phyloP scores from a whole-genome alignment of 2,329 filamentous ascomycete species.

The Colletotrichum tofieldiae region DNA sequence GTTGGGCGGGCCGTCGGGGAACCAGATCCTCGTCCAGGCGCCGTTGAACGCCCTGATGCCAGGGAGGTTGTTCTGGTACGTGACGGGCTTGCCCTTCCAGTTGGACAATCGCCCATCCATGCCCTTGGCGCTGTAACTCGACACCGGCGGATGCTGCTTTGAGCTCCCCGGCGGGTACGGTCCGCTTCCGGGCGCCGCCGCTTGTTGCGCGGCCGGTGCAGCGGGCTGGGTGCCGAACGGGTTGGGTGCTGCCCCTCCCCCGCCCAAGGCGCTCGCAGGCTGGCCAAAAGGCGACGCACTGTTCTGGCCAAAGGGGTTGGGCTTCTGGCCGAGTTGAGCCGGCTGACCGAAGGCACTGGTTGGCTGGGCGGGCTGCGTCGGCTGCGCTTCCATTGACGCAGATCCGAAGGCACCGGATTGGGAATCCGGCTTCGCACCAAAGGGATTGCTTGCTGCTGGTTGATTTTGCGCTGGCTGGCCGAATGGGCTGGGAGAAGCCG shows the following conservation, averaged over 20 bases:
- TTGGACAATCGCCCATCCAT: slow-evolving; percentile 63
- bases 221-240: slow-evolving; percentile 46
- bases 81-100: slow-evolving; percentile 77
- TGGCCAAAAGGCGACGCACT: slow-evolving; percentile 50
- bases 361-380: slow-evolving; percentile 44
- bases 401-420: slow-evolving; percentile 21
- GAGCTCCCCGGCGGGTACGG: slow-evolving; percentile 63
- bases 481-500: slow-evolving; percentile 36
- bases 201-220: slow-evolving; percentile 41
- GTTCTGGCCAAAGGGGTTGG: slow-evolving; percentile 53
- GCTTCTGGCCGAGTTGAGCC: slow-evolving; percentile 35
- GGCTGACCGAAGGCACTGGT: slow-evolving; percentile 52
- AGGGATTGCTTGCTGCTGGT: slow-evolving; percentile 48
- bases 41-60: slow-evolving; percentile 68
- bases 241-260: slow-evolving; percentile 41
- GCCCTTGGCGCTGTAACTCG: slow-evolving; percentile 60
- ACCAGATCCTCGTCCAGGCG: slow-evolving; percentile 78
- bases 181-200: slow-evolving; percentile 44
- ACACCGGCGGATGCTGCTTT: slow-evolving; percentile 61
- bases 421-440: slow-evolving; percentile 44
- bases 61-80: slow-evolving; percentile 68
- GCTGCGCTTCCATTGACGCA: slow-evolving; percentile 35
- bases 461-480: slow-evolving; percentile 41
- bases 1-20: slow-evolving; percentile 77
- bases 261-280: slow-evolving; percentile 31